Conservation (phyloP, 345 rosid genomes). For the Ricinus communis region DNA sequence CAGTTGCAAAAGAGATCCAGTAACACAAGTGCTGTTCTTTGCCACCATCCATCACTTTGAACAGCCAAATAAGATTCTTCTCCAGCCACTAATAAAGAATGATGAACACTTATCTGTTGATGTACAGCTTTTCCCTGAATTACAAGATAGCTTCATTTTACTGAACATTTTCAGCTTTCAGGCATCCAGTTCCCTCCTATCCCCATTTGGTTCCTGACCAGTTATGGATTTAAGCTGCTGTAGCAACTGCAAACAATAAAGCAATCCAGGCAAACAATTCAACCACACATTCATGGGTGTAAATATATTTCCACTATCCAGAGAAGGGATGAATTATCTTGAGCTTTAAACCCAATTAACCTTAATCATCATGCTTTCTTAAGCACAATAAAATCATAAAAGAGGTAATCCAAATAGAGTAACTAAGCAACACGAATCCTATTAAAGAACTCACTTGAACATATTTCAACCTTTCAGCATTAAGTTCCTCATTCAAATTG, state of each 20-base stretch:
- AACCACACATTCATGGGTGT: neutral
- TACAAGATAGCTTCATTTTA: slow-evolving; percentile 27
- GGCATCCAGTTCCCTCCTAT: slow-evolving; percentile 38
- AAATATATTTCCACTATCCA: neutral
- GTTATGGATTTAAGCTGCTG: slow-evolving; percentile 54
- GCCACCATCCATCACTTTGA: neutral
- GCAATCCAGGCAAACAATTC: neutral
- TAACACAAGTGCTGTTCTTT: slow-evolving; percentile 4
- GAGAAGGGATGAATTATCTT: neutral
- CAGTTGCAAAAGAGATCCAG: slow-evolving; percentile 9
- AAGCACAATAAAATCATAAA: neutral
- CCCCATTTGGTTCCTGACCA: slow-evolving; percentile 52
- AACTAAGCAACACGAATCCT: neutral
- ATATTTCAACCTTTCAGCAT: slow-evolving; percentile 64
- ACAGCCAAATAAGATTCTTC: slow-evolving; percentile 12
- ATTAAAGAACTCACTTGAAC: slow-evolving; percentile 52
- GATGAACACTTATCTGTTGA: slow-evolving; percentile 12
- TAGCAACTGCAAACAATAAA: slow-evolving; percentile 51
- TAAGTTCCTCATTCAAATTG: slow-evolving; percentile 69
- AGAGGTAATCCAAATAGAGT: neutral
- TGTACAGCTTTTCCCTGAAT: slow-evolving; percentile 33
- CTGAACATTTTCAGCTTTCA: slow-evolving; percentile 17
- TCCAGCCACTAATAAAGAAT: slow-evolving; percentile 15
- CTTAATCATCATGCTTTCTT: neutral
- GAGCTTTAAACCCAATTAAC: neutral